These are phyloP conservation scores for Acanthamoeba castellanii DNA, from an alignment of 208 protist species.

Conservation along the genomic window DNA sequence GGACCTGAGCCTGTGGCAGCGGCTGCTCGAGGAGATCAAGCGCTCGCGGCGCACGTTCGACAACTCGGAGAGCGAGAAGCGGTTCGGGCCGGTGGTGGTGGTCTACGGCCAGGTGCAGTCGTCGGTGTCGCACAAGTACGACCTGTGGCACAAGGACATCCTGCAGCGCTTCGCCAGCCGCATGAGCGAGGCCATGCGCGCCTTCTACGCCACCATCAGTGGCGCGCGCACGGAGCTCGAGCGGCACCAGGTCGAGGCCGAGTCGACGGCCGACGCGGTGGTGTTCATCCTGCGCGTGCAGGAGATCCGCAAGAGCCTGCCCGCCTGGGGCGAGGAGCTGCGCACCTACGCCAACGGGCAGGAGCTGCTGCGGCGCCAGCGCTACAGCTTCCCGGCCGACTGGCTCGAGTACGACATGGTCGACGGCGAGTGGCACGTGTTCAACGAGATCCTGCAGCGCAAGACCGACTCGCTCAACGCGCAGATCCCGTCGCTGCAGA, in stretches of 20 bases:
- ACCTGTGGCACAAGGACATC: conserved; percentile 92
- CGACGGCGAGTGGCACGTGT: conserved; percentile 94
- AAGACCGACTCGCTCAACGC: conserved; percentile 93
- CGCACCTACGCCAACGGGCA: conserved; percentile 82
- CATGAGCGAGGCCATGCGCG: conserved; percentile 80
- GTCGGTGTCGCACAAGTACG: conserved; percentile 93
- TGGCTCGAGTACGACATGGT: conserved; percentile 95
- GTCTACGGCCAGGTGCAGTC: conserved; percentile 91
- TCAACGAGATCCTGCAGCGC: conserved; percentile 94
- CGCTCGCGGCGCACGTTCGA: conserved; percentile 89
- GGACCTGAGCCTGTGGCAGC: conserved; percentile 89
- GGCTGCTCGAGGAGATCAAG: conserved; percentile 88
- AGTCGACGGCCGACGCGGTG: conserved; percentile 94
- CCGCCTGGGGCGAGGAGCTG: conserved; percentile 69
- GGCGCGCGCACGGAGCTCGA: conserved; percentile 86
- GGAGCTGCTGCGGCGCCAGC: conserved; percentile 92
- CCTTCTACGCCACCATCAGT: conserved; percentile 75
- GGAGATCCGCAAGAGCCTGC: conserved; percentile 86
- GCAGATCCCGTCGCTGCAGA: conserved; percentile 80
- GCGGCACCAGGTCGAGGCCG: conserved; percentile 85
- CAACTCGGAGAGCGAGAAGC: conserved; percentile 83
- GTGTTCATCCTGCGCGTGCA: conserved; percentile 91
- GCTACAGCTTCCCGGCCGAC: conserved; percentile 93
- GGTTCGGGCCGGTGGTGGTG: conserved; percentile 90
- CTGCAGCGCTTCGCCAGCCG: conserved; percentile 86